Conservation (phyloP, 352 stramenopile genomes). For the Globisporangium megalacanthum region DNA sequence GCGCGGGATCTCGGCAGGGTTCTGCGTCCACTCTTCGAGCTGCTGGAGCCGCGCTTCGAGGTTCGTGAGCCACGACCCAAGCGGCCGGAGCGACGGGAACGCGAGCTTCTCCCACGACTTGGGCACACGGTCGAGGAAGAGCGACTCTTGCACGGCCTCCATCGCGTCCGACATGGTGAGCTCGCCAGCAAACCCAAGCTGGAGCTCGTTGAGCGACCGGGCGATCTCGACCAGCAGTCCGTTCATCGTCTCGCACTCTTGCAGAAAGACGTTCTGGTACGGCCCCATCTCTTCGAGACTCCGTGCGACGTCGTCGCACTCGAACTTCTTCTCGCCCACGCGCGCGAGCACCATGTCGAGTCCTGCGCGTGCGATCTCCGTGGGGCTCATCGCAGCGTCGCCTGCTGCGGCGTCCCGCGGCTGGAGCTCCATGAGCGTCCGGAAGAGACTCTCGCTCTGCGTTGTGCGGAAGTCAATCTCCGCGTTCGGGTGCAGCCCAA, state of each 20-base stretch:
- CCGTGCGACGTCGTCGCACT: conserved; percentile 94
- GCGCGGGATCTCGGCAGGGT: conserved; percentile 94
- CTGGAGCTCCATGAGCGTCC: conserved; percentile 95
- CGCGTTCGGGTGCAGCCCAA: conserved; percentile 97
- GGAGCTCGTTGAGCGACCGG: conserved; percentile 95
- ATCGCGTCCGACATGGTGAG: conserved; percentile 98
- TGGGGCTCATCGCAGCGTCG: conserved; percentile 88
- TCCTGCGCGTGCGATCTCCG: conserved; percentile 88
- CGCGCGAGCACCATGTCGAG: conserved; percentile 93
- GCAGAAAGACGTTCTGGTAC: conserved; percentile 97
- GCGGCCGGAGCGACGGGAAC: conserved; percentile 90
- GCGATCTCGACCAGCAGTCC: conserved; percentile 92
- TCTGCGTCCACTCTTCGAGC: conserved; percentile 96
- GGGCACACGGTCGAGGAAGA: conserved; percentile 93
- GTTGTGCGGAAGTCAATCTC: conserved; percentile 98
- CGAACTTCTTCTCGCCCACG: conserved; percentile 97
- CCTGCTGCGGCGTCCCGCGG: conserved; percentile 83
- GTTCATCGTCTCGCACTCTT: conserved; percentile 98
- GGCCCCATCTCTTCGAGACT: conserved; percentile 92
- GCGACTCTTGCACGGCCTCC: conserved; percentile 91
- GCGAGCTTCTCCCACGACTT: conserved; percentile 93
- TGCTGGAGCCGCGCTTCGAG: conserved; percentile 90
- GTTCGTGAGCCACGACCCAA: conserved; percentile 93
- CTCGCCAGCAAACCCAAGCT: conserved; percentile 95
- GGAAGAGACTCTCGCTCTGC: conserved; percentile 95